These are phyloP conservation scores for Fusarium pseudocircinatum DNA, from an alignment of 2,329 filamentous ascomycete genomes.

Conservation along the genomic window DNA sequence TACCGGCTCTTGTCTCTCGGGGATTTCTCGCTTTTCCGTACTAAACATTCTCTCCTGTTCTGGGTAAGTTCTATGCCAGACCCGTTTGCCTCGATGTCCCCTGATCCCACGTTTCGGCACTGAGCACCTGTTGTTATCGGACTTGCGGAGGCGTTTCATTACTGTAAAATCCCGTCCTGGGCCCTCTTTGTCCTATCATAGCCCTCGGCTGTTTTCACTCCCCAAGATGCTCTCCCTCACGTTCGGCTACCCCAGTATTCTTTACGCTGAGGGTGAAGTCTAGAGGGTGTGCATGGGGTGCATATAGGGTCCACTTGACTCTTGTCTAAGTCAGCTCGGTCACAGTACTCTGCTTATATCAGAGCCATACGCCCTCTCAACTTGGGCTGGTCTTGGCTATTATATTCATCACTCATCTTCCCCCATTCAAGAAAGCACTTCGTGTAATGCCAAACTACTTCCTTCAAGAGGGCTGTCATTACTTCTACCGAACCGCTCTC, in stretches of 20 bases:
- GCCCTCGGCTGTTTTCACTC: slow-evolving; percentile 17
- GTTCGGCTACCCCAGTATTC: slow-evolving; percentile 15
- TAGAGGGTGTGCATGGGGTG: slow-evolving; percentile 40
- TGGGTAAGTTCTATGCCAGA: slow-evolving; percentile 39
- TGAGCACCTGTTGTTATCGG: slow-evolving; percentile 30
- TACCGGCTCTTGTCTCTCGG: slow-evolving; percentile 28
- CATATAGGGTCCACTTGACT: slow-evolving; percentile 43
- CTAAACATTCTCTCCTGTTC: slow-evolving; percentile 14
- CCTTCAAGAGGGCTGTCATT: slow-evolving; percentile 89
- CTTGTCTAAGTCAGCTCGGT: slow-evolving; percentile 44
- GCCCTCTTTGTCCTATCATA: slow-evolving; percentile 27
- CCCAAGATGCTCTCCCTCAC: slow-evolving; percentile 5
- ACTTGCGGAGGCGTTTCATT: slow-evolving; percentile 38
- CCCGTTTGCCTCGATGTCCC: slow-evolving; percentile 24
- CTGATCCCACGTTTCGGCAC: slow-evolving; percentile 38
- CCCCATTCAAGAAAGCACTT: slow-evolving; percentile 19
- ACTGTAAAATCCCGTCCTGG: slow-evolving; percentile 5
- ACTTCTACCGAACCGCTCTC: slow-evolving; percentile 90
- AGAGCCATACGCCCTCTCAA: slow-evolving; percentile 35
- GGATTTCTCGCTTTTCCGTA: slow-evolving; percentile 38
- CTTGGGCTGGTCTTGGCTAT: background rate
- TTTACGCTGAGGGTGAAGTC: slow-evolving; percentile 1
- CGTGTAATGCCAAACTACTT: slow-evolving; percentile 83
- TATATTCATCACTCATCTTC: slow-evolving; percentile 13
- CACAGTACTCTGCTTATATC: slow-evolving; percentile 43